These are phyloP conservation scores for Penicillium brevicompactum DNA, from an alignment of 2,329 filamentous ascomycete species.

Conservation along the genomic window DNA sequence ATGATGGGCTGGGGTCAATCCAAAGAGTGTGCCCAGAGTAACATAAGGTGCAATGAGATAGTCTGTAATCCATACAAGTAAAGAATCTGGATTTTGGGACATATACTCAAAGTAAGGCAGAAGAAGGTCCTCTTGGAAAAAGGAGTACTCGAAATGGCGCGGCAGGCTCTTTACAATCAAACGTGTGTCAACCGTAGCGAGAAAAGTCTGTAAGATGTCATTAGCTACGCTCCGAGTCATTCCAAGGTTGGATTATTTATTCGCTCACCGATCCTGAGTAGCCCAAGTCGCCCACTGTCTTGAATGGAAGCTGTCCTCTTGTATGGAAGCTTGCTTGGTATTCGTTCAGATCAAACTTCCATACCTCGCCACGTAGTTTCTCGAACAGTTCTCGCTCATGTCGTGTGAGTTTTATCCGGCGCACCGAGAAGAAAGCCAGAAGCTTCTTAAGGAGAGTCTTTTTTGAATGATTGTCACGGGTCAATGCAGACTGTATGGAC, in stretches of 20 bases:
- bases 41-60: constrained; percentile 60
- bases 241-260: neutral
- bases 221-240: neutral
- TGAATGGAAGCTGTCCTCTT: constrained; percentile 47
- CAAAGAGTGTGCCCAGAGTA: constrained; percentile 62
- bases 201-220: constrained; percentile 60
- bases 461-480: constrained; percentile 30
- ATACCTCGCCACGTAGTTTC: constrained; percentile 54
- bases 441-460: constrained; percentile 47
- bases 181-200: constrained; percentile 65
- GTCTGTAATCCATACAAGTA: constrained; percentile 72
- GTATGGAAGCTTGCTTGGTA: constrained; percentile 58
- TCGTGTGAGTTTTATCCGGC: constrained; percentile 52
- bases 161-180: constrained; percentile 74
- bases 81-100: constrained; percentile 58
- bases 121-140: constrained; percentile 69
- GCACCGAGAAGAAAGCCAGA: constrained; percentile 58
- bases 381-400: constrained; percentile 54
- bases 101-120: constrained; percentile 67
- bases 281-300: constrained; percentile 68
- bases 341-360: constrained; percentile 57
- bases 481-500: constrained; percentile 35
- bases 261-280: constrained; percentile 66
- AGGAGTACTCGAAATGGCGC: constrained; percentile 68
- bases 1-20: constrained; percentile 68